Conservation (phyloP, 768 basidiomycete species). For the Kwoniella sp. region DNA sequence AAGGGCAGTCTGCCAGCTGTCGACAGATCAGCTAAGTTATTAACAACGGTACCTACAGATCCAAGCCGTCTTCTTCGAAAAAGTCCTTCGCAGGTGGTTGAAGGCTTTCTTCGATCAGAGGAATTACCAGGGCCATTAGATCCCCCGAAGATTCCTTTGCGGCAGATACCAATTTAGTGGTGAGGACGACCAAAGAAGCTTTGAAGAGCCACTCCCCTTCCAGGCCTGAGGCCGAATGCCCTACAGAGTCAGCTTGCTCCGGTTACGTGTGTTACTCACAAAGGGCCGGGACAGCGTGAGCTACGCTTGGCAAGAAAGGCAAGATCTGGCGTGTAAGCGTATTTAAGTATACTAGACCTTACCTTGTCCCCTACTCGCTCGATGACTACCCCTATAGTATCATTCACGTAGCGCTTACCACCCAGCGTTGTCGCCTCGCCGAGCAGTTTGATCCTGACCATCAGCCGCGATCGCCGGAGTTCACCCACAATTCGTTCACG, state of each 20-base stretch:
- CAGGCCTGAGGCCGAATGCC: conserved; percentile 40
- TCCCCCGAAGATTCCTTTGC: conserved; percentile 38
- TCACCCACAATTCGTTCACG: conserved; percentile 37
- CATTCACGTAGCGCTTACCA: conserved; percentile 44
- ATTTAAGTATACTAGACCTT: neutral
- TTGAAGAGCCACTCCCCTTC: conserved; percentile 51
- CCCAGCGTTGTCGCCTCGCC: conserved; percentile 41
- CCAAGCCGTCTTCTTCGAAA: conserved; percentile 48
- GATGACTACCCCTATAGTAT: conserved; percentile 44
- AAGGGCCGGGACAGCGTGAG: conserved; percentile 42
- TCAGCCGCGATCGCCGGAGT: neutral
- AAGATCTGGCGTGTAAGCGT: conserved; percentile 23
- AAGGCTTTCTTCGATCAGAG: conserved; percentile 48
- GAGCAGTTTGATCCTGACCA: conserved; percentile 34
- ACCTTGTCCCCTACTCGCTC: conserved; percentile 42
- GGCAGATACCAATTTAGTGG: conserved; percentile 41
- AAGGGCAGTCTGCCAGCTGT: conserved; percentile 45
- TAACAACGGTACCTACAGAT: conserved; percentile 38
- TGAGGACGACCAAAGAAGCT: conserved; percentile 44
- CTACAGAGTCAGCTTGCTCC: conserved; percentile 5
- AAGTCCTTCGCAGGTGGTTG: conserved; percentile 45
- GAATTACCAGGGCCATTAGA: conserved; percentile 46
- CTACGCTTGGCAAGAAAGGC: conserved; percentile 37
- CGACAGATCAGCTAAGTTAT: too few species aligned
- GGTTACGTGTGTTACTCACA: conserved; percentile 24